Evolutionary conservation across 2,329 filamentous ascomycete species (phyloP).

Genomic region (Pezicula radicicola): DNA sequence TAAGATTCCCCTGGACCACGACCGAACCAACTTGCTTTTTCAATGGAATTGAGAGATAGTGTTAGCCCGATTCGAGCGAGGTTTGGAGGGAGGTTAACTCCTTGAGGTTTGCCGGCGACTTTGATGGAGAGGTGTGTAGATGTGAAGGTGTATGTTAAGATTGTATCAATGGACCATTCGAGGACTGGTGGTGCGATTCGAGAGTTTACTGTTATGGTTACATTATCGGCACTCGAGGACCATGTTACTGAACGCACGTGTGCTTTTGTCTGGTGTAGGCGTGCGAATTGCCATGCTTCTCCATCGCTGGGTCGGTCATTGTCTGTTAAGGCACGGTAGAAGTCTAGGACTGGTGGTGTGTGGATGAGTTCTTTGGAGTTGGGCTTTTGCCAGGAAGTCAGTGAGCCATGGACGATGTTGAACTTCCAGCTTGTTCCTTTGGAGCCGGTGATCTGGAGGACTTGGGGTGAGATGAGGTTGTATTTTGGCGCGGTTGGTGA

Average conservation of each 20-base stretch:
- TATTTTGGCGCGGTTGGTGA: slow-evolving; percentile 17
- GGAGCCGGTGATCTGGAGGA: slow-evolving; percentile 13
- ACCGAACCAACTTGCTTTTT: slow-evolving; percentile 58
- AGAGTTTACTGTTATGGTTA: slow-evolving; percentile 42
- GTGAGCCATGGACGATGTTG: slow-evolving; percentile 37
- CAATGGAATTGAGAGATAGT: slow-evolving; percentile 38
- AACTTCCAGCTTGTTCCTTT: slow-evolving; percentile 38
- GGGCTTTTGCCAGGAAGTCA: slow-evolving; percentile 39
- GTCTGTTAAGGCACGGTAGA: slow-evolving; percentile 65
- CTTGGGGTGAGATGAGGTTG: slow-evolving; percentile 20
- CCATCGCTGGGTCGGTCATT: slow-evolving; percentile 58
- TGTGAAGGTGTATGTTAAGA: slow-evolving; percentile 53
- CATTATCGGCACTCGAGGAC: slow-evolving; percentile 16
- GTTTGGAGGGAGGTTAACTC: slow-evolving; percentile 48
- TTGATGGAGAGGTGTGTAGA: slow-evolving; percentile 46
- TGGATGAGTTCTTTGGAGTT: slow-evolving; percentile 37
- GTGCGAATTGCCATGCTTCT: slow-evolving; percentile 50
- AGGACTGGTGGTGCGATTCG: slow-evolving; percentile 61
- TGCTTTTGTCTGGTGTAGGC: slow-evolving; percentile 42
- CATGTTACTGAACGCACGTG: slow-evolving; percentile 35
- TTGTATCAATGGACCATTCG: slow-evolving; percentile 53
- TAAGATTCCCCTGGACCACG: slow-evolving; percentile 66
- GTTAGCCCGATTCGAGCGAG: slow-evolving; percentile 62
- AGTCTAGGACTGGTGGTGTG: slow-evolving; percentile 43
- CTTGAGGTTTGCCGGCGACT: slow-evolving; percentile 44